A percentile compares a stretch with the other conserved stretches of the same genome.
These are phyloP conservation scores for Myotisia sp. DNA, from an alignment of 2,329 filamentous ascomycete species.

Conservation along the genomic window DNA sequence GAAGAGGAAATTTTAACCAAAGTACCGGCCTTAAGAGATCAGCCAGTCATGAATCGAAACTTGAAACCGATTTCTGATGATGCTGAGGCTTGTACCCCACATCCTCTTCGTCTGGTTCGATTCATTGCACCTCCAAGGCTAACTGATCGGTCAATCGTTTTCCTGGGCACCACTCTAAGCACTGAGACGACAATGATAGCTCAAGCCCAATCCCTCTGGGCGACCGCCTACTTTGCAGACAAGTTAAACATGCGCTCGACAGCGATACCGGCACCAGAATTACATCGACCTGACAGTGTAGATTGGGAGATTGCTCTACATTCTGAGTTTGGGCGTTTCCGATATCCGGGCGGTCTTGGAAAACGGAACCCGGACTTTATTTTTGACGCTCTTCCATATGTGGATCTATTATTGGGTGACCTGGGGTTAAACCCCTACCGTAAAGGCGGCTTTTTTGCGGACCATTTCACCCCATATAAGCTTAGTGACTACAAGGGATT, in stretches of 20 bases:
- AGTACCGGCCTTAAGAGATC: conserved; percentile 34
- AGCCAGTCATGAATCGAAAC: conserved; percentile 19
- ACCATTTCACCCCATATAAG: conserved; percentile 27
- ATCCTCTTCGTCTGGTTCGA: conserved; percentile 32
- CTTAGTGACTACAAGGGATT: conserved; percentile 29
- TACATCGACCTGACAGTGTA: conserved; percentile 19
- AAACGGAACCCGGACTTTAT: conserved; percentile 44
- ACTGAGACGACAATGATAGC: conserved; percentile 25
- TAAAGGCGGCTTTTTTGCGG: conserved; percentile 21
- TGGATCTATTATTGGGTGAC: conserved; percentile 54
- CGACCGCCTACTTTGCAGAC: conserved; percentile 48
- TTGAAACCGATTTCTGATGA: conserved; percentile 11
- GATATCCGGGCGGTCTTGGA: conserved; percentile 46
- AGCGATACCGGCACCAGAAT: not conserved
- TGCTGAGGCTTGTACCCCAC: conserved; percentile 9
- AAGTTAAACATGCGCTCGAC: conserved; percentile 29
- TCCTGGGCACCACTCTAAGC: conserved; percentile 33
- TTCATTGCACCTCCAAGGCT: conserved; percentile 35
- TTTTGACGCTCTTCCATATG: conserved; percentile 61
- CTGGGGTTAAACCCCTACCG: conserved; percentile 41
- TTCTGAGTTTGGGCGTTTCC: conserved; percentile 54
- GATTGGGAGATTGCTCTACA: conserved; percentile 46
- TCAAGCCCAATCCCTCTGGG: conserved; percentile 44
- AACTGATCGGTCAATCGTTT: conserved; percentile 33
- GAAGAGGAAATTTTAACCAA: conserved; percentile 34